These are phyloP conservation scores for Saturnispora halmiae DNA, from an alignment of 805 yeast genomes.

Conservation along the genomic window DNA sequence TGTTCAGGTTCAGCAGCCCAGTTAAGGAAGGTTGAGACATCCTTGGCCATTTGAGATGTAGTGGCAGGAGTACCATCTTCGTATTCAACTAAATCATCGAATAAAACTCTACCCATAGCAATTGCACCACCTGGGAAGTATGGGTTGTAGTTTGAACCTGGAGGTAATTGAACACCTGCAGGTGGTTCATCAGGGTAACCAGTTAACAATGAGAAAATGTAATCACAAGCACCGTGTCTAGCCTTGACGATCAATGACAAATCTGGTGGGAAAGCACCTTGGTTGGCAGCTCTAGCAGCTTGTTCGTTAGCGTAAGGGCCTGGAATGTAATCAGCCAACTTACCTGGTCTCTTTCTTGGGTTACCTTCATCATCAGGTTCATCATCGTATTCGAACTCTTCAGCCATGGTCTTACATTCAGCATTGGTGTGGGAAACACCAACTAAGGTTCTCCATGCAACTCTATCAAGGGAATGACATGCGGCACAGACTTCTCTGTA, in stretches of 20 bases:
- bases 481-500: slow-evolving; percentile 99
- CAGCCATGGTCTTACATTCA: slow-evolving; percentile 90
- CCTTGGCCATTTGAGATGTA: slow-evolving; percentile 98
- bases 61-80: slow-evolving; percentile 99
- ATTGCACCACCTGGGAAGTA: slow-evolving; percentile 99
- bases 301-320: slow-evolving; percentile 96
- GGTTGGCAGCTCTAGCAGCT: slow-evolving; percentile 99
- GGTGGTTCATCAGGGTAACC: slow-evolving; percentile 99
- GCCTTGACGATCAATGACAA: slow-evolving; percentile 95
- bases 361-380: slow-evolving; percentile 94
- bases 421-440: slow-evolving; percentile 89
- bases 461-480: slow-evolving; percentile 93
- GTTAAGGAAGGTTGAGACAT: slow-evolving; percentile 88
- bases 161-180: slow-evolving; percentile 89
- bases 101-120: slow-evolving; percentile 98
- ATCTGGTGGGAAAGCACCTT: slow-evolving; percentile 98
- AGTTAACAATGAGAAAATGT: slow-evolving; percentile 87
- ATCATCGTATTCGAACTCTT: slow-evolving; percentile 95
- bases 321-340: slow-evolving; percentile 90
- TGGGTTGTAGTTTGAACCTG: slow-evolving; percentile 97
- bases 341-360: slow-evolving; percentile 97
- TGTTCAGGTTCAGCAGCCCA: slow-evolving; percentile 99
- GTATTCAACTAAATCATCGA: slow-evolving; percentile 94
- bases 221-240: slow-evolving; percentile 96
- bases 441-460: slow-evolving; percentile 97